phyloP scores from a whole-genome alignment of 1,284 basidiomycete species.

The Boletus calvinii region DNA sequence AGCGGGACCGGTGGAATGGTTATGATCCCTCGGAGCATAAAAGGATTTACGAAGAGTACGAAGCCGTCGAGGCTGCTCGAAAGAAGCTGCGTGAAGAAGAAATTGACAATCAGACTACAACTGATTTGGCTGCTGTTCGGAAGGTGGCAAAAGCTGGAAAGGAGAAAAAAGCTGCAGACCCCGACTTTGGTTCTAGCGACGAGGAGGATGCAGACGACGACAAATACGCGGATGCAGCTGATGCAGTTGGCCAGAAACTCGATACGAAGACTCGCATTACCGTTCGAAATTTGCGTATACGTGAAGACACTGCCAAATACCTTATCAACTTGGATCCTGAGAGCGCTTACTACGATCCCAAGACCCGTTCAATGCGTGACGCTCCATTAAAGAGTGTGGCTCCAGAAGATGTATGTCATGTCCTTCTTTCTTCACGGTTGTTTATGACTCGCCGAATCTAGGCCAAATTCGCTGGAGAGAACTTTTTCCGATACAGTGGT shows the following conservation, averaged over 20 bases:
- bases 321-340: constrained; percentile 95
- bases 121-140: constrained; percentile 79
- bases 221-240: constrained; percentile 96
- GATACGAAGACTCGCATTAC: constrained; percentile 98
- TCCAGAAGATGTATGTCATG: constrained; percentile 75
- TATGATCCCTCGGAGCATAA: constrained; percentile 90
- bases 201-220: constrained; percentile 94
- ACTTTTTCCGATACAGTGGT: constrained; percentile 88
- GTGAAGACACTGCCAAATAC: constrained; percentile 99
- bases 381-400: constrained; percentile 79
- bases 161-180: constrained; percentile 65
- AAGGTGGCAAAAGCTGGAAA: constrained; percentile 82
- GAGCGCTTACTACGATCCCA: constrained; percentile 98
- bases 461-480: constrained; percentile 94
- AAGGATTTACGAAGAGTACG: constrained; percentile 90
- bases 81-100: constrained; percentile 92
- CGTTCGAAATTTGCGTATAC: constrained; percentile 96
- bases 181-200: constrained; percentile 96
- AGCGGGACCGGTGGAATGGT: constrained; percentile 98
- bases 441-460: constrained; percentile 33
- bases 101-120: constrained; percentile 94
- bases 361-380: constrained; percentile 99
- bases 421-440: constrained; percentile 4
- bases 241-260: constrained; percentile 96
- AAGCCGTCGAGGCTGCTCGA: constrained; percentile 88